Evolutionary conservation across 169 alveolate species (phyloP).

Genomic region (Plasmodium berghei): DNA sequence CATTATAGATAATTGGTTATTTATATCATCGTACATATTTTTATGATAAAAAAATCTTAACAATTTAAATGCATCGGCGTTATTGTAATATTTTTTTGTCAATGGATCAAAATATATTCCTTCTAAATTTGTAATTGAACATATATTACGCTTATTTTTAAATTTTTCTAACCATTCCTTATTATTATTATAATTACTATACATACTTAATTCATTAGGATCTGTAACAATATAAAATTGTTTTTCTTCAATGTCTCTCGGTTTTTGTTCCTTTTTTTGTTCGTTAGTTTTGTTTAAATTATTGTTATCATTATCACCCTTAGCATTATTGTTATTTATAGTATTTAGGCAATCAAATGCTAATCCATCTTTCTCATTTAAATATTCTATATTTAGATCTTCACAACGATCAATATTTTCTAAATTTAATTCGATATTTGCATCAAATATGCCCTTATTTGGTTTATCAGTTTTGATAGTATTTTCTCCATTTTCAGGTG

Average conservation of each 20-base stretch:
- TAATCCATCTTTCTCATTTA: conserved; percentile 45
- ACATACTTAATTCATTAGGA: conserved; percentile 35
- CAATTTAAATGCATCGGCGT: conserved; percentile 53
- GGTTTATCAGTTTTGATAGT: neutral
- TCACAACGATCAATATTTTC: conserved; percentile 64
- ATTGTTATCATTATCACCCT: conserved; percentile 4
- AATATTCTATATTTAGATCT: conserved; percentile 73
- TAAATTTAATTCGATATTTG: neutral
- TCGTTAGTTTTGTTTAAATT: neutral
- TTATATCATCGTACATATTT: conserved; percentile 24
- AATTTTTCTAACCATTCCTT: conserved; percentile 31
- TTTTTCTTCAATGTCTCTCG: conserved; percentile 17
- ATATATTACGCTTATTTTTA: conserved; percentile 45
- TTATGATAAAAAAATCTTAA: conserved; percentile 52
- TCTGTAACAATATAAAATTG: conserved; percentile 65
- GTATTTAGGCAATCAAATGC: conserved; percentile 35
- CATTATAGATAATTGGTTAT: conserved; percentile 24
- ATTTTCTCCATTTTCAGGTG: conserved; percentile 8
- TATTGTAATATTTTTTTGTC: conserved; percentile 63
- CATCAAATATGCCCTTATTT: neutral
- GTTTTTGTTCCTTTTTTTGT: neutral
- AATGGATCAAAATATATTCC: conserved; percentile 75
- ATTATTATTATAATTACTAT: conserved; percentile 67
- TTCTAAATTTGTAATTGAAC: conserved; percentile 75
- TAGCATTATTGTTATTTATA: neutral